A percentile compares a stretch with the other conserved stretches of the same genome.
phyloP scores from a whole-genome alignment of 148 eudicot species.

The Agrostemma githago region DNA sequence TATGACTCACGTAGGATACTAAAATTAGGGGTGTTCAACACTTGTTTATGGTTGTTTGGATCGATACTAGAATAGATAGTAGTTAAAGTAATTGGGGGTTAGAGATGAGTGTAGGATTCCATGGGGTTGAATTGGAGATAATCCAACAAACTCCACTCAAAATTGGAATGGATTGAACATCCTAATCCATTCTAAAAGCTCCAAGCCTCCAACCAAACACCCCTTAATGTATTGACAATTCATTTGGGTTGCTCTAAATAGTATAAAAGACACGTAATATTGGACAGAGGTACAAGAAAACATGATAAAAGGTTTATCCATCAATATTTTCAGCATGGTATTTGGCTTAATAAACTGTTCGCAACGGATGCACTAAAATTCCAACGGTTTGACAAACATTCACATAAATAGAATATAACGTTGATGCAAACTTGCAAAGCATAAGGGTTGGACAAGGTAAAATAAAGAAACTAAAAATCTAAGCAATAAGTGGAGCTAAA shows the following conservation, averaged over 20 bases:
- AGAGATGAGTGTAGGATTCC: too few relatives aligned
- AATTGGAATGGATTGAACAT: too few relatives aligned
- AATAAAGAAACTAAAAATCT: conserved; percentile 15
- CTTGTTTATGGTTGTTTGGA: too few relatives aligned
- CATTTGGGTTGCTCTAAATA: not conserved
- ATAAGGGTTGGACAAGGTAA: not conserved
- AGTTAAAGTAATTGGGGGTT: too few relatives aligned
- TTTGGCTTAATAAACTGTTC: not conserved
- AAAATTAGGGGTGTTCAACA: too few relatives aligned
- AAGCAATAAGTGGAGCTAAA: not conserved
- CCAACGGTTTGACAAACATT: not conserved
- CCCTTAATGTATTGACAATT: too few relatives aligned
- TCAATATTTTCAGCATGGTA: not conserved
- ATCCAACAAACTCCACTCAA: too few relatives aligned
- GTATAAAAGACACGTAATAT: not conserved
- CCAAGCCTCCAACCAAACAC: too few relatives aligned
- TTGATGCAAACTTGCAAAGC: conserved; percentile 2
- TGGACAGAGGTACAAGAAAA: not conserved
- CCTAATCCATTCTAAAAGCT: too few relatives aligned
- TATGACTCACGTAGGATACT: too few relatives aligned
- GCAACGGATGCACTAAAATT: not conserved
- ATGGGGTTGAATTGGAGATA: too few relatives aligned
- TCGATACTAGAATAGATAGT: too few relatives aligned
- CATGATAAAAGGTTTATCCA: not conserved
- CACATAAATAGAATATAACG: not conserved